Conservation (phyloP, 208 protist genomes). For the Acanthamoeba divionensis region DNA sequence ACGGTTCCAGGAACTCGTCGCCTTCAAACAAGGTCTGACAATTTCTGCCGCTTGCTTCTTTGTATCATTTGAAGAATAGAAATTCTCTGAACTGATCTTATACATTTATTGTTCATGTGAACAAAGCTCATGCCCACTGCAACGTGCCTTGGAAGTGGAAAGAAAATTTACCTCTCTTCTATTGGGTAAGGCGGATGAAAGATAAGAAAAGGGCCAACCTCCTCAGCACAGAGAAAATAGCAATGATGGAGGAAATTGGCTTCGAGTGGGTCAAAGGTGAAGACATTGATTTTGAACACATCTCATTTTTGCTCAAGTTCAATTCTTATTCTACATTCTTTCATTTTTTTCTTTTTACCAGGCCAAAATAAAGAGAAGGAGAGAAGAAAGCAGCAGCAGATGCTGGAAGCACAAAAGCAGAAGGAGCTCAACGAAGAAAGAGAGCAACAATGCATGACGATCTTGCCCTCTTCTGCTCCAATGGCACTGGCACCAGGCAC, state of each 20-base stretch:
- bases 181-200: conserved; percentile 41
- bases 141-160: conserved; percentile 49
- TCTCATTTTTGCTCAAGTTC: no score
- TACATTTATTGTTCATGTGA: no score
- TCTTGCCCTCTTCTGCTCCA: no score
- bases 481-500: no score
- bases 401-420: conserved; percentile 18
- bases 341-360: no score
- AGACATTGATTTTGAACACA: no score
- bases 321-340: no score
- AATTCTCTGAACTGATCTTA: no score
- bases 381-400: conserved; percentile 15
- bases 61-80: no score
- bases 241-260: conserved; percentile 18
- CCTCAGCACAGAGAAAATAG: conserved; percentile 6
- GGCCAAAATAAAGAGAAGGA: conserved; percentile 51
- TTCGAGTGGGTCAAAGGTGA: conserved; percentile 45
- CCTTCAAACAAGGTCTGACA: not conserved
- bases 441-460: not conserved
- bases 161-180: conserved; percentile 44
- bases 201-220: conserved; percentile 4
- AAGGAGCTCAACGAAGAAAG: conserved; percentile 36
- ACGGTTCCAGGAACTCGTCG: conserved; percentile 22
- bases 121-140: conserved; percentile 10
- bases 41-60: no score